Conservation (phyloP, 1,284 basidiomycete genomes). For the Apiotrichum montevideense region DNA sequence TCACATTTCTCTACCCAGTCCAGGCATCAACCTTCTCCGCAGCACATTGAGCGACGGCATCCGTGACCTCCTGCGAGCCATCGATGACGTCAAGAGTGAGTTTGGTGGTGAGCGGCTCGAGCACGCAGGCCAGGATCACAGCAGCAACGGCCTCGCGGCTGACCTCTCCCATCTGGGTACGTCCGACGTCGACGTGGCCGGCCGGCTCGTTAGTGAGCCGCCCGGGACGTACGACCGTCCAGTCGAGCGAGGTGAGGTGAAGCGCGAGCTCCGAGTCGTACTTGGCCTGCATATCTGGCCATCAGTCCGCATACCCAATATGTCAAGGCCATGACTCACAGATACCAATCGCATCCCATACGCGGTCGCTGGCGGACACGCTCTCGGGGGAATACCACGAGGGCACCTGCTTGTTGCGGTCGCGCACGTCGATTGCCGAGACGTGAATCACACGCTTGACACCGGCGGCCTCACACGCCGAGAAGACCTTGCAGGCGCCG, state of each 20-base stretch:
- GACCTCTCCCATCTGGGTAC: slow-evolving; percentile 50
- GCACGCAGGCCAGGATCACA: slow-evolving; percentile 53
- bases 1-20: neutral
- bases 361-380: slow-evolving; percentile 48
- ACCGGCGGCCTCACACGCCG: slow-evolving; percentile 58
- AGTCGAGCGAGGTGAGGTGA: slow-evolving; percentile 56
- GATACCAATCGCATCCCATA: slow-evolving; percentile 46
- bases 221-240: slow-evolving; percentile 65
- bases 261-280: slow-evolving; percentile 66
- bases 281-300: slow-evolving; percentile 58
- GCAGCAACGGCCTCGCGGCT: slow-evolving; percentile 61
- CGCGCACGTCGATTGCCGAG: slow-evolving; percentile 60
- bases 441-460: slow-evolving; percentile 55
- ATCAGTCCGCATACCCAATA: no score
- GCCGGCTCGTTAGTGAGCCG: slow-evolving; percentile 55
- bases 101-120: slow-evolving; percentile 56
- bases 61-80: slow-evolving; percentile 53
- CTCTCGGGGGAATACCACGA: slow-evolving; percentile 51
- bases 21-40: slow-evolving; percentile 44
- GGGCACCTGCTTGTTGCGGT: slow-evolving; percentile 49
- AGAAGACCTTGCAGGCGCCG: slow-evolving; percentile 65
- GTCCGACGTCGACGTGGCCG: slow-evolving; percentile 55
- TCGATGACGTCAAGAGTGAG: slow-evolving; percentile 61
- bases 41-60: slow-evolving; percentile 61
- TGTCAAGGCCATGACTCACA: slow-evolving; percentile 24